Evolutionary conservation across 2,329 filamentous ascomycete genomes (phyloP), one percentile per base, ranked within the genome.

Genomic region (Incumbomyces delicatus): DNA sequence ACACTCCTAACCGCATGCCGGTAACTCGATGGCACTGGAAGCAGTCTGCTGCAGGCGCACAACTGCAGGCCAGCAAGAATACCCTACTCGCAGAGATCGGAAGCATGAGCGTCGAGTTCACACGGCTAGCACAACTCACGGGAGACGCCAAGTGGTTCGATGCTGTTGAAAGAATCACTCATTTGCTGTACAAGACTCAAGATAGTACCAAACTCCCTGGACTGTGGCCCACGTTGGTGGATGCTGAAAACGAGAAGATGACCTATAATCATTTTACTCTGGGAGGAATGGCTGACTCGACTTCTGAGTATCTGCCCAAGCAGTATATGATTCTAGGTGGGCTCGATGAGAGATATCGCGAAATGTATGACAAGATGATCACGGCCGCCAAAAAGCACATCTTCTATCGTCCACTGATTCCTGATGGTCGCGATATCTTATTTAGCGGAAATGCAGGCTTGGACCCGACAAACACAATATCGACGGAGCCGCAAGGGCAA

Each of bases 291-390:
- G 68, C 72, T 2, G 75, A 79, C 58, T 77, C 73, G 6, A 62
- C 75, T 0, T 79, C 78, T 55, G 76, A 78, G 53, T 78, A 78
- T 52, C 61, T 80, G 12, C 73, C 75, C 0, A 78, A 80, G 60
- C 70, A 89, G 68, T 84, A 83, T 59, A 67, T 92, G 11, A 74
- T 94, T 4, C 75, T 94, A 2, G 85, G 86, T 48, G 88, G 87
- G 1, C 71, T 80, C 1, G 78, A 82, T 52, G 33, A 46, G 27
- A 53, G 57, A 60, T 94, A 94, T 63, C 71, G 74, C 50, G 75
- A 74, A 16, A 76, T 94, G 65, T 87, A 94, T 60, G 72, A 82
- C 48, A 77, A 76, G 47, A 76, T 80, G 3, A 76, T 82, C 27
- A 76, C 82, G 4, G 79, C 79, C 0, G 77, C 83, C 31, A 83